Conservation (phyloP, 1,284 basidiomycete genomes). For the Heterobasidion parviporum region DNA sequence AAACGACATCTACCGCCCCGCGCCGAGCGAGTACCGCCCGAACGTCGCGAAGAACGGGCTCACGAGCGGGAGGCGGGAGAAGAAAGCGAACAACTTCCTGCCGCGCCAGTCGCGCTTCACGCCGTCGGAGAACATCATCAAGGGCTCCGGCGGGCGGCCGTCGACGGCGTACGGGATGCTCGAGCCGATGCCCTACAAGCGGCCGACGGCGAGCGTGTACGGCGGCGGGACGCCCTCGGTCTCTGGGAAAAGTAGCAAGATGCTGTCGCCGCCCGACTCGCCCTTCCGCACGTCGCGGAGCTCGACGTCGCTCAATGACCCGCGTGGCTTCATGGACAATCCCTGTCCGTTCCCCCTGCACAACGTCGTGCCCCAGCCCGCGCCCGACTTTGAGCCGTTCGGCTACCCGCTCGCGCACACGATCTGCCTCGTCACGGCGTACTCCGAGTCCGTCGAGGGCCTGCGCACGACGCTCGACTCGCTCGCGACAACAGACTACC, state of each 20-base stretch:
- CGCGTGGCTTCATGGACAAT: slow-evolving; percentile 49
- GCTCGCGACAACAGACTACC: slow-evolving; percentile 96
- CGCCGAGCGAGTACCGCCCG: slow-evolving; percentile 87
- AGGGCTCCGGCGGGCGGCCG: slow-evolving; percentile 56
- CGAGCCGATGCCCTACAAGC: slow-evolving; percentile 56
- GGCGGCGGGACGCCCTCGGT: slow-evolving; percentile 37
- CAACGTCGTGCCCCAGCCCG: slow-evolving; percentile 90
- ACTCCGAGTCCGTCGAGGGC: slow-evolving; percentile 96
- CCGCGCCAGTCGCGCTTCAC: slow-evolving; percentile 85
- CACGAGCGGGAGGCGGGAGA: slow-evolving; percentile 39
- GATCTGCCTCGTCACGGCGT: slow-evolving; percentile 96
- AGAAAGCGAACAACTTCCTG: slow-evolving; percentile 55
- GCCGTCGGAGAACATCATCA: slow-evolving; percentile 64
- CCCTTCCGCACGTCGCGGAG: slow-evolving; percentile 74
- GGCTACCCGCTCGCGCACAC: slow-evolving; percentile 92
- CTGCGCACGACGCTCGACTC: slow-evolving; percentile 96
- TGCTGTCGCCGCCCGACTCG: slow-evolving; percentile 69
- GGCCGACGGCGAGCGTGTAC: slow-evolving; percentile 42
- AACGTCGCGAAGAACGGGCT: slow-evolving; percentile 72
- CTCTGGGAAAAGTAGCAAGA: slow-evolving; percentile 24
- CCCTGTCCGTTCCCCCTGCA: slow-evolving; percentile 88
- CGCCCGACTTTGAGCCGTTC: slow-evolving; percentile 89
- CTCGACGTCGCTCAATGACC: slow-evolving; percentile 65
- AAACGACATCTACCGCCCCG: slow-evolving; percentile 91
- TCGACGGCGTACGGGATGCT: slow-evolving; percentile 71